Evolutionary conservation across 345 rosid genomes (phyloP).

Genomic region (Gossypium bickii): DNA sequence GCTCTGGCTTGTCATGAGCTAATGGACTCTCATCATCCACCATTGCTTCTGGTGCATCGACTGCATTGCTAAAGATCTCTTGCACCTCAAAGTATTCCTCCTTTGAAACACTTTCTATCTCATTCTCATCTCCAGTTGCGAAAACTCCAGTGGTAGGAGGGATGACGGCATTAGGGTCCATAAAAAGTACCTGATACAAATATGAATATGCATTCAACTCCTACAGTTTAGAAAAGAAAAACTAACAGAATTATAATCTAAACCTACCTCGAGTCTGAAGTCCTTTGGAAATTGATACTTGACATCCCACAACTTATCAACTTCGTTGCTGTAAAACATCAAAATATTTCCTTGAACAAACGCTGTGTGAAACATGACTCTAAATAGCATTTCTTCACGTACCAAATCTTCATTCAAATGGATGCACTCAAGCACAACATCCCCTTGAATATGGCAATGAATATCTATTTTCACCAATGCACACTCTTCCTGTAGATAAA

Average conservation of each 20-base stretch:
- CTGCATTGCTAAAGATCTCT: slow-evolving; percentile 77
- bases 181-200: slow-evolving; percentile 84
- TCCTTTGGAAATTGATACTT: slow-evolving; percentile 75
- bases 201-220: slow-evolving; percentile 64
- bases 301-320: slow-evolving; percentile 82
- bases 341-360: slow-evolving; percentile 75
- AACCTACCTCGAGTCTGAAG: slow-evolving; percentile 85
- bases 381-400: slow-evolving; percentile 71
- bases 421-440: slow-evolving; percentile 89
- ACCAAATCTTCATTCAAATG: slow-evolving; percentile 70
- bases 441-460: slow-evolving; percentile 83
- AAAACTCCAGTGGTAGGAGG: slow-evolving; percentile 45
- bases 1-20: slow-evolving; percentile 32
- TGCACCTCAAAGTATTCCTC: slow-evolving; percentile 98
- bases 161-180: slow-evolving; percentile 64
- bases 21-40: slow-evolving; percentile 35
- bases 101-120: slow-evolving; percentile 63
- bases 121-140: slow-evolving; percentile 58
- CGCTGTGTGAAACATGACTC: slow-evolving; percentile 91
- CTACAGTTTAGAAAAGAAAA: slow-evolving; percentile 32
- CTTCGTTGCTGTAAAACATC: slow-evolving; percentile 68
- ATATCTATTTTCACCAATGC: slow-evolving; percentile 72
- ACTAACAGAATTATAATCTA: slow-evolving; percentile 26
- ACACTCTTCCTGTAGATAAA: slow-evolving; percentile 72
- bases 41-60: slow-evolving; percentile 60